phyloP scores from a whole-genome alignment of 768 basidiomycete species.

The Mycena crocata region DNA sequence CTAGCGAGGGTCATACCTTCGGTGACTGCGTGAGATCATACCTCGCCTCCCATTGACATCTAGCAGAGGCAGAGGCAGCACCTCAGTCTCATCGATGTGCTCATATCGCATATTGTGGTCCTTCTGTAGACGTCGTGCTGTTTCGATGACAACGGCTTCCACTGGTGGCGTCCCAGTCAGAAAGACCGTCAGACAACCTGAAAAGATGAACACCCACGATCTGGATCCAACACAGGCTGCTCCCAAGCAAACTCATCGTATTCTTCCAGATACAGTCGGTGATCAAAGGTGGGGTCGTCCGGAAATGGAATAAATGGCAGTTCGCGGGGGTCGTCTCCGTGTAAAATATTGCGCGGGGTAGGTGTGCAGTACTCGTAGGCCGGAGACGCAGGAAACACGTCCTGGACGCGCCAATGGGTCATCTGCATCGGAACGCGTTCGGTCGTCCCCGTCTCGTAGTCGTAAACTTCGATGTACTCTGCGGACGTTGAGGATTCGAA shows the following conservation, averaged over 20 bases:
- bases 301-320: conserved; percentile 73
- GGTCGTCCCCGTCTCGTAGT: conserved; percentile 27
- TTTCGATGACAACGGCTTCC: conserved; percentile 64
- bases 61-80: conserved; percentile 56
- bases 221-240: conserved; percentile 42
- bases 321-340: conserved; percentile 67
- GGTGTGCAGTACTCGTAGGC: conserved; percentile 71
- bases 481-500: background rate
- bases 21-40: conserved; percentile 37
- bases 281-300: conserved; percentile 68
- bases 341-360: conserved; percentile 55
- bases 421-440: conserved; percentile 19
- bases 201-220: conserved; percentile 43
- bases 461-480: conserved; percentile 18
- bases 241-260: conserved; percentile 64
- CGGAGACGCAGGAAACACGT: conserved; percentile 41
- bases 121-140: conserved; percentile 54
- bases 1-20: conserved; percentile 27
- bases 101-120: conserved; percentile 51
- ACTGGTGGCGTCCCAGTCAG: conserved; percentile 40
- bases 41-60: conserved; percentile 40
- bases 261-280: conserved; percentile 49
- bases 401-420: conserved; percentile 22
- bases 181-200: background rate
- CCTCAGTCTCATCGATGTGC: conserved; percentile 59